Conservation (phyloP, 139 green algal genomes). For the Ettlia oleoabundans region DNA sequence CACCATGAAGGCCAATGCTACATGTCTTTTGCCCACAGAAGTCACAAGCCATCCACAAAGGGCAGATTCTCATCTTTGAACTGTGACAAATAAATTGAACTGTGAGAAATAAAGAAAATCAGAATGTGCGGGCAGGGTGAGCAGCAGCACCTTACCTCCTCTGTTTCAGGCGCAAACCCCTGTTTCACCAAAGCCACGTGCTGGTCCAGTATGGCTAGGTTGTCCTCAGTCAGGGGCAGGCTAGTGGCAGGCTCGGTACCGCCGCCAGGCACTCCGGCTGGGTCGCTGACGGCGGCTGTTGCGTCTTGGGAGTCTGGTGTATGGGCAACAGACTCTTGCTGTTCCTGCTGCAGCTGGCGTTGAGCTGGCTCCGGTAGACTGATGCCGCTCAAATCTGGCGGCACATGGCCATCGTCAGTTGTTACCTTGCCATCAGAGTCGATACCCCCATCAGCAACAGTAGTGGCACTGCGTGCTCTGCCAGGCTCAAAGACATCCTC, state of each 20-base stretch:
- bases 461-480: background rate
- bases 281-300: no score
- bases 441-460: no score
- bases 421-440: no score
- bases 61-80: no score
- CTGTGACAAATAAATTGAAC: no score
- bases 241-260: background rate
- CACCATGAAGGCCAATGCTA: background rate
- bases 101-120: no score
- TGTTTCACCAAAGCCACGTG: background rate
- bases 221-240: conserved; percentile 21
- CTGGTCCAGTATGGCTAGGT: conserved; percentile 16
- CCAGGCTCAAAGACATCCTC: background rate
- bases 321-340: no score
- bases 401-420: background rate
- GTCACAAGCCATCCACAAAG: no score
- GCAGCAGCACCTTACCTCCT: background rate
- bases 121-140: background rate
- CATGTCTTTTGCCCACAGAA: no score
- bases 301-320: no score
- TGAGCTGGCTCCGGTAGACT: background rate
- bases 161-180: background rate
- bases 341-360: conserved; percentile 1
- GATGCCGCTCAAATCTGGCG: background rate
- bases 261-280: no score